Evolutionary conservation across 495 filamentous ascomycete species (phyloP), one percentile per base, ranked within the genome.

Genomic region (Penicillium chermesinum): DNA sequence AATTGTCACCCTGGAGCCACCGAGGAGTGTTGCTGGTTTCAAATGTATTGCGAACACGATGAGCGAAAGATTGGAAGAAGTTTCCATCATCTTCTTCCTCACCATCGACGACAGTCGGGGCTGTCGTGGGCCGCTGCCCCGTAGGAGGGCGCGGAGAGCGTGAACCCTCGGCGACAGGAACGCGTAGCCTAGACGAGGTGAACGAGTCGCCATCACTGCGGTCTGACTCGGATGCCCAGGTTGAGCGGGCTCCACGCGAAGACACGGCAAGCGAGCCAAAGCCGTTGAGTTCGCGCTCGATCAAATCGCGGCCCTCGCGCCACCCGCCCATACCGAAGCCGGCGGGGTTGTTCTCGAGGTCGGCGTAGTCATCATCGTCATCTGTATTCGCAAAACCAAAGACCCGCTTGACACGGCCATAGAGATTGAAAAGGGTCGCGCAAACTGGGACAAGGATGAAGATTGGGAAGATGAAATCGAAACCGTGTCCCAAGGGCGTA

Each of bases 271-370:
- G 59, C 14, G 76, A 76, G n/a, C 71, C 74, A 38, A 74, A 58
- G 0, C 84, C 85, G 41, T 85, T 81, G 14, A 94, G 62, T 61
- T 98, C 93, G 12, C 91, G 82, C 49, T 96, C 89, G 49, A 98
- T 96, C 10, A 98, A 75, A 21, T 89, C 88, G n/a, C 87, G 78
- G 12, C 93, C 93, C 71, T 98, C 93, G 27, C 91, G 76, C 93
- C 93, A 98, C 13, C 84, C 81, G 17, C 86, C 87, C n/a, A 81
- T 80, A 22, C 89, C 89, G 46, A 82, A 86, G 8, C 77, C 82
- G 20, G 76, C 69, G 4, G 72, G 71, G 40, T 77, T 77, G 32
- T 83, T 83, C 27, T 81, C 83, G 30, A 82, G 75, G 42, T 86
- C 83, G 25, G 86, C 82, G 18, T 57, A 19, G n/a, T 87, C 84